These are phyloP conservation scores for Penicillium turbatum DNA, from an alignment of 495 filamentous ascomycete genomes.

Conservation along the genomic window DNA sequence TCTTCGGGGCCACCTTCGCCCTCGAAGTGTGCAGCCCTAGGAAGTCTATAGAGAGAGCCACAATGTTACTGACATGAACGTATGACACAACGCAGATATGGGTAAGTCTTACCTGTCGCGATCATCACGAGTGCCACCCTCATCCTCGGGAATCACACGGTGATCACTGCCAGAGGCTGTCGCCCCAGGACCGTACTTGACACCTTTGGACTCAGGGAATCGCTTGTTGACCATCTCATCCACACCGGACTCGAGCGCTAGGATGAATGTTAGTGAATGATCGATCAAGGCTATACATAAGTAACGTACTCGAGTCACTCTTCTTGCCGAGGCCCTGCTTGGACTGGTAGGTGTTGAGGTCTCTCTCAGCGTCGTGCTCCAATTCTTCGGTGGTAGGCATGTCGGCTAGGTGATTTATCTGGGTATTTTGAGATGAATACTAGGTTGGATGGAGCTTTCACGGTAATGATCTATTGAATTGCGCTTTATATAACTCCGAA, in stretches of 20 bases:
- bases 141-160: constrained; percentile 46
- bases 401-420: constrained; percentile 7
- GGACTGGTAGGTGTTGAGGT: constrained; percentile 51
- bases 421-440: neutral
- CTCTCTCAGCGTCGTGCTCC: constrained; percentile 43
- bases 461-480: neutral
- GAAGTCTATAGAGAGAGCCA: constrained; percentile 25
- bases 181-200: constrained; percentile 46
- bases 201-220: constrained; percentile 39
- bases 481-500: constrained; percentile 1
- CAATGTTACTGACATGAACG: constrained; percentile 1
- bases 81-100: neutral
- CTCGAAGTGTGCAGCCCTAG: constrained; percentile 46
- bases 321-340: constrained; percentile 43
- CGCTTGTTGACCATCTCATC: constrained; percentile 42
- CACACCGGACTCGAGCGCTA: constrained; percentile 52
- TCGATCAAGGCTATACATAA: neutral
- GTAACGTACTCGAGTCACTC: constrained; percentile 45
- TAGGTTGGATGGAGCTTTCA: neutral
- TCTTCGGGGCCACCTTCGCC: constrained; percentile 51
- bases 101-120: constrained; percentile 39
- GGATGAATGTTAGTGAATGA: neutral
- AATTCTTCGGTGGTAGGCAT: constrained; percentile 39
- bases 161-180: constrained; percentile 48
- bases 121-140: constrained; percentile 47